phyloP scores from a whole-genome alignment of 2,329 filamentous ascomycete species.

The Bipolaris victoriae region DNA sequence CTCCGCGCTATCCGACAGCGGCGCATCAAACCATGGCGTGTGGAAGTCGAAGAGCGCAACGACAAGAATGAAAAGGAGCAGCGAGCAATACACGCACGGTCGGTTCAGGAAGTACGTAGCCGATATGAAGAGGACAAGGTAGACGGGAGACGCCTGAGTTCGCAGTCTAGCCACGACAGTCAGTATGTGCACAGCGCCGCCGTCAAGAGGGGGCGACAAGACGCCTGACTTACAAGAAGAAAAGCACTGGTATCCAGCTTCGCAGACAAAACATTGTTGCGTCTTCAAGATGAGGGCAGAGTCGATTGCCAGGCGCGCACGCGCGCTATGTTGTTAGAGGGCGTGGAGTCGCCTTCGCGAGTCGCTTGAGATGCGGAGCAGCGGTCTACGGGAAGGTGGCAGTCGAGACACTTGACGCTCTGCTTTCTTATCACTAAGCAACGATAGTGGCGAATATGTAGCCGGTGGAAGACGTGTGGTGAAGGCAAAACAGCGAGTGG shows the following conservation, averaged over 20 bases:
- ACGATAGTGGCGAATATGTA: background rate
- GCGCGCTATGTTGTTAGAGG: conserved; percentile 4
- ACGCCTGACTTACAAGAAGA: conserved; percentile 55
- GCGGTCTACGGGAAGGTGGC: conserved; percentile 5
- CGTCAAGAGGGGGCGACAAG: background rate
- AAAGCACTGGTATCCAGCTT: conserved; percentile 60
- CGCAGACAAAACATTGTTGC: conserved; percentile 69
- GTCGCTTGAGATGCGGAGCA: conserved; percentile 3
- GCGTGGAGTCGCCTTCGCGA: conserved; percentile 1
- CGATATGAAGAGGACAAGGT: conserved; percentile 66
- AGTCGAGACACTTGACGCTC: background rate
- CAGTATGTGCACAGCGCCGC: conserved; percentile 10
- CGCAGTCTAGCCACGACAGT: conserved; percentile 37
- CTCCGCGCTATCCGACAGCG: conserved; percentile 50
- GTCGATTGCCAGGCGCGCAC: conserved; percentile 20
- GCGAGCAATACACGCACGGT: conserved; percentile 96
- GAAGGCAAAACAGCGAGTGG: conserved; percentile 7
- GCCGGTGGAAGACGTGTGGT: background rate
- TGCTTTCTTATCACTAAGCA: background rate
- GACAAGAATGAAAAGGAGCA: conserved; percentile 93
- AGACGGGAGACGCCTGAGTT: conserved; percentile 57
- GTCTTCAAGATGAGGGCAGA: background rate
- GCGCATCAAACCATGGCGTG: conserved; percentile 92
- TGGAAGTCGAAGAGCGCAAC: conserved; percentile 93
- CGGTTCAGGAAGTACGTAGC: conserved; percentile 96